A percentile compares a stretch with the other conserved stretches of the same genome.
These are phyloP conservation scores for Hanseniaspora vineae DNA, from an alignment of 805 yeast species.

Conservation along the genomic window DNA sequence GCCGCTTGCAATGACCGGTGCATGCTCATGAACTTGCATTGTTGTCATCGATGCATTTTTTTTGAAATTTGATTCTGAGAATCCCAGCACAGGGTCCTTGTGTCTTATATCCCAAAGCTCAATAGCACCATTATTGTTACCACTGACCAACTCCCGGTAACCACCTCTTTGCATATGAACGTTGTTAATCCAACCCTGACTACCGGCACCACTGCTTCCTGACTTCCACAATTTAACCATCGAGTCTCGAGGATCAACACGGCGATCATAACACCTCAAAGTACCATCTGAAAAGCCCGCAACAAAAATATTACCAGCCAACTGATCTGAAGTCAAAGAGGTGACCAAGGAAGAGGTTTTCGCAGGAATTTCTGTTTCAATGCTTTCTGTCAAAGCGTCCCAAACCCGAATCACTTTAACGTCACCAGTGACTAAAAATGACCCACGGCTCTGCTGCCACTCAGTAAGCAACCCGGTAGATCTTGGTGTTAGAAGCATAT, in stretches of 20 bases:
- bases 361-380: slow-evolving; percentile 81
- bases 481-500: slow-evolving; percentile 64
- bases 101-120: slow-evolving; percentile 84
- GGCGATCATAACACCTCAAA: slow-evolving; percentile 78
- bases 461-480: slow-evolving; percentile 78
- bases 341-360: slow-evolving; percentile 83
- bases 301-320: slow-evolving; percentile 79
- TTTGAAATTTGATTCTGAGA: slow-evolving; percentile 16
- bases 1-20: slow-evolving; percentile 86
- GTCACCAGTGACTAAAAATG: slow-evolving; percentile 86
- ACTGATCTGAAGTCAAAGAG: slow-evolving; percentile 85
- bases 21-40: slow-evolving; percentile 87
- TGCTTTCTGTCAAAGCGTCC: slow-evolving; percentile 93
- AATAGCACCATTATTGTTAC: slow-evolving; percentile 68
- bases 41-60: slow-evolving; percentile 35
- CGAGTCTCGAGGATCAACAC: slow-evolving; percentile 73
- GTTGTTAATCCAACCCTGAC: slow-evolving; percentile 47
- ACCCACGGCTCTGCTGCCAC: slow-evolving; percentile 95
- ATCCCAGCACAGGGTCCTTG: slow-evolving; percentile 56
- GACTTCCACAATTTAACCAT: slow-evolving; percentile 75
- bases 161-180: slow-evolving; percentile 97
- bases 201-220: slow-evolving; percentile 16
- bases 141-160: slow-evolving; percentile 75
- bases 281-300: slow-evolving; percentile 91
- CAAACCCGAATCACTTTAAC: slow-evolving; percentile 82